These are phyloP conservation scores for Paecilomyces sp. DNA, from an alignment of 2,329 filamentous ascomycete species.

Conservation along the genomic window DNA sequence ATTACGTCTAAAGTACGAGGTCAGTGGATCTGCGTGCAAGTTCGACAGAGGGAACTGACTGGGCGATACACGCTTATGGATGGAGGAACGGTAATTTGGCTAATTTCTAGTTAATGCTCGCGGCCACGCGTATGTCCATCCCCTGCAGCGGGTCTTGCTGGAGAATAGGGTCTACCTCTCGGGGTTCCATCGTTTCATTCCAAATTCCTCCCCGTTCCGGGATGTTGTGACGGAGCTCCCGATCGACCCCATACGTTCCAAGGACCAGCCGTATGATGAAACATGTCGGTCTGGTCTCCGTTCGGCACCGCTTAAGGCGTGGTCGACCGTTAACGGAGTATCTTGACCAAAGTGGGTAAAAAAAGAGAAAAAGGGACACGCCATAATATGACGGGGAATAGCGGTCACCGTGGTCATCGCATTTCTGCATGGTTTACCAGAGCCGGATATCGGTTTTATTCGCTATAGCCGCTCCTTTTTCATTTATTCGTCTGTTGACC, in stretches of 20 bases:
- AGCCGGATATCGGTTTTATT: not conserved
- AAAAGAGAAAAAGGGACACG: not conserved
- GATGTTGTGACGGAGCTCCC: not conserved
- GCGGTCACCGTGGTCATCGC: not conserved
- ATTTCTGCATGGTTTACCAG: not conserved
- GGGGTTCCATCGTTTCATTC: not conserved
- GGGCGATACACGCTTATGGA: not conserved
- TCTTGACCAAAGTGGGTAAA: not conserved
- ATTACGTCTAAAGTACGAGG: not conserved
- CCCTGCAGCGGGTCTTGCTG: not conserved
- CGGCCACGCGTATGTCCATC: not conserved
- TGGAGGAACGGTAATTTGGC: not conserved
- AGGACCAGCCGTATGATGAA: not conserved
- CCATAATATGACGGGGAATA: not conserved
- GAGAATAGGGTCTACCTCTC: not conserved
- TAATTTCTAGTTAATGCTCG: not conserved
- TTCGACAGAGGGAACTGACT: not conserved
- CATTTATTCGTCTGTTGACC: not conserved
- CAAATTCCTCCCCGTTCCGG: not conserved
- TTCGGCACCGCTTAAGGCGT: not conserved
- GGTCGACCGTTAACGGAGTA: not conserved
- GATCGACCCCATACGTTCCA: not conserved
- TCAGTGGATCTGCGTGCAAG: not conserved
- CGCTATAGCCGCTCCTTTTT: not conserved
- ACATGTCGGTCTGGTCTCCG: not conserved